Conservation (phyloP, 2,329 filamentous ascomycete genomes). For the Colletotrichum cereale region DNA sequence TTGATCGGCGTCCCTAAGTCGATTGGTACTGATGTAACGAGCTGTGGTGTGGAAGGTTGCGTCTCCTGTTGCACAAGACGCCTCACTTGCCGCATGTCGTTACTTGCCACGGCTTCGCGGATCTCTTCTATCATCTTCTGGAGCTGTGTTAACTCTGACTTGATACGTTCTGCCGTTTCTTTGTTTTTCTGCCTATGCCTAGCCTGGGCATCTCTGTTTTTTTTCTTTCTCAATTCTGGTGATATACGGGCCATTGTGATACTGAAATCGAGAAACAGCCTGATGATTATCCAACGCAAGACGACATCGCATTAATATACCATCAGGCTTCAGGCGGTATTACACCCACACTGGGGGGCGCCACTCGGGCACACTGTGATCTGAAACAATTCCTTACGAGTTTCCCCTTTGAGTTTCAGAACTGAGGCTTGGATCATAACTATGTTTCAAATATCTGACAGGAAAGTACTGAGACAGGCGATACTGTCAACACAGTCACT, state of each 20-base stretch:
- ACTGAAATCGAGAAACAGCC: not conserved
- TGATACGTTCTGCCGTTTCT: not conserved
- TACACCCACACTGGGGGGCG: not conserved
- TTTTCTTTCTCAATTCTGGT: slow-evolving; percentile 1
- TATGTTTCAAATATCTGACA: not conserved
- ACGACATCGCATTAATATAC: not conserved
- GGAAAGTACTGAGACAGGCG: not conserved
- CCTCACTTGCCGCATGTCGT: not conserved
- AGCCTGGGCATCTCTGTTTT: not conserved
- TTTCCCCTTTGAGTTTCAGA: not conserved
- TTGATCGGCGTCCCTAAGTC: not conserved
- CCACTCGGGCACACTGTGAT: not conserved
- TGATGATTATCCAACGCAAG: not conserved
- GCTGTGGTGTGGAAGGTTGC: not conserved
- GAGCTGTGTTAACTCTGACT: not conserved
- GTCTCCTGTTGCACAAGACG: not conserved
- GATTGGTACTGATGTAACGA: not conserved
- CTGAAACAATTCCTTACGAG: not conserved
- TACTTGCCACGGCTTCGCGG: not conserved
- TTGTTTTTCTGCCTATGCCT: not conserved
- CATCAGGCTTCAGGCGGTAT: not conserved
- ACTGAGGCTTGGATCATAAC: not conserved
- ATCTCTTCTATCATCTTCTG: not conserved
- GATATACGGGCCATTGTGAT: not conserved
- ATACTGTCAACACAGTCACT: not conserved